Evolutionary conservation across 768 basidiomycete species (phyloP).

Genomic region (Mycena epipterygia): DNA sequence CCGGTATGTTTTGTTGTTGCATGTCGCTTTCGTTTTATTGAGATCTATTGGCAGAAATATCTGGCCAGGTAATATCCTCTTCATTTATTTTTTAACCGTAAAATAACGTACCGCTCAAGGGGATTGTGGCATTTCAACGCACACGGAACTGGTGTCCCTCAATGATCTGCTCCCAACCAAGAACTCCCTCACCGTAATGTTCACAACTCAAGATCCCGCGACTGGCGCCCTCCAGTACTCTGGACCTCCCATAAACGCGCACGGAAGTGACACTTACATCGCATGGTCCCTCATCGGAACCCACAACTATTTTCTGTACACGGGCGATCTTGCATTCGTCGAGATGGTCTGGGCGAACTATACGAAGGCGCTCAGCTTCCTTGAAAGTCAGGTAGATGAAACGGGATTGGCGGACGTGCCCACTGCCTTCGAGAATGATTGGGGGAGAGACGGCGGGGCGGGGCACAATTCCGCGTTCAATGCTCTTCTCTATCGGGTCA

Average conservation of each 20-base stretch:
- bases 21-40: neutral
- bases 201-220: conserved; percentile 57
- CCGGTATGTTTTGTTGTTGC: conserved; percentile 47
- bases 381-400: conserved; percentile 57
- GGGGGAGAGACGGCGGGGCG: conserved; percentile 61
- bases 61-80: conserved; percentile 37
- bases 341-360: conserved; percentile 60
- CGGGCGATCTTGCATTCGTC: conserved; percentile 61
- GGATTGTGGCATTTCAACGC: conserved; percentile 59
- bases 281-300: conserved; percentile 63
- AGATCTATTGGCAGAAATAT: conserved; percentile 42
- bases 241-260: conserved; percentile 53
- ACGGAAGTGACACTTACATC: conserved; percentile 60
- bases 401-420: conserved; percentile 58
- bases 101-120: conserved; percentile 33
- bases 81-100: neutral
- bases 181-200: conserved; percentile 64
- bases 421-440: conserved; percentile 59
- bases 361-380: conserved; percentile 52
- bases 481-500: conserved; percentile 58
- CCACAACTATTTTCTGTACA: conserved; percentile 59
- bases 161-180: conserved; percentile 55
- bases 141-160: conserved; percentile 51
- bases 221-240: conserved; percentile 64
- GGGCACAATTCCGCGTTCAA: conserved; percentile 64